Evolutionary conservation across 768 basidiomycete species (phyloP).

Genomic region (Aureoboletus auriporus): DNA sequence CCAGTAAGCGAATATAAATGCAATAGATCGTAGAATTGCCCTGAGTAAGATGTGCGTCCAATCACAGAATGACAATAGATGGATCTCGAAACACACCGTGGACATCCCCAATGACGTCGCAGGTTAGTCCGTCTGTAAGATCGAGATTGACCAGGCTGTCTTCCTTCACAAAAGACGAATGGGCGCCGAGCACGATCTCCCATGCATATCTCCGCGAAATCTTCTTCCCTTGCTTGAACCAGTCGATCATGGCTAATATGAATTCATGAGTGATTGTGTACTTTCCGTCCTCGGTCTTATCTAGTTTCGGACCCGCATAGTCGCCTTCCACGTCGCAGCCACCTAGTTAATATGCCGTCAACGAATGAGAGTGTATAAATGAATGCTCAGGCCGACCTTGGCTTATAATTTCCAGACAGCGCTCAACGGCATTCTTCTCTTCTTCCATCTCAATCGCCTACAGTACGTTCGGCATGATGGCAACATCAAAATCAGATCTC

Average conservation of each 20-base stretch:
- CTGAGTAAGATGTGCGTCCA: constrained; percentile 35
- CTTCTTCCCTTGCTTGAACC: constrained; percentile 95
- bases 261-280: constrained; percentile 76
- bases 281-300: constrained; percentile 55
- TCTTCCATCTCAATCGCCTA: constrained; percentile 93
- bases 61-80: neutral
- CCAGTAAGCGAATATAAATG: constrained; percentile 86
- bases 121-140: constrained; percentile 72
- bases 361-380: neutral
- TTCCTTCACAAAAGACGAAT: constrained; percentile 69
- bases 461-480: constrained; percentile 3
- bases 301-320: constrained; percentile 75
- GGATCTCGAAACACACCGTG: constrained; percentile 55
- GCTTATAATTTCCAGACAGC: constrained; percentile 74
- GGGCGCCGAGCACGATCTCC: constrained; percentile 92
- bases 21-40: constrained; percentile 93
- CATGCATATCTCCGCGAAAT: constrained; percentile 86
- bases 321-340: constrained; percentile 72
- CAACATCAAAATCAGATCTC: constrained; percentile 3
- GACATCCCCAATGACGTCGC: constrained; percentile 95
- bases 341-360: constrained; percentile 38
- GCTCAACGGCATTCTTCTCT: constrained; percentile 71
- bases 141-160: constrained; percentile 76
- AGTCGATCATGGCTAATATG: constrained; percentile 79
- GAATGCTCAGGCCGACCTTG: constrained; percentile 48